A percentile compares a stretch with the other conserved stretches of the same genome.
These are phyloP conservation scores for Macrolepiota albuminosa DNA, from an alignment of 768 basidiomycete species.

Conservation along the genomic window DNA sequence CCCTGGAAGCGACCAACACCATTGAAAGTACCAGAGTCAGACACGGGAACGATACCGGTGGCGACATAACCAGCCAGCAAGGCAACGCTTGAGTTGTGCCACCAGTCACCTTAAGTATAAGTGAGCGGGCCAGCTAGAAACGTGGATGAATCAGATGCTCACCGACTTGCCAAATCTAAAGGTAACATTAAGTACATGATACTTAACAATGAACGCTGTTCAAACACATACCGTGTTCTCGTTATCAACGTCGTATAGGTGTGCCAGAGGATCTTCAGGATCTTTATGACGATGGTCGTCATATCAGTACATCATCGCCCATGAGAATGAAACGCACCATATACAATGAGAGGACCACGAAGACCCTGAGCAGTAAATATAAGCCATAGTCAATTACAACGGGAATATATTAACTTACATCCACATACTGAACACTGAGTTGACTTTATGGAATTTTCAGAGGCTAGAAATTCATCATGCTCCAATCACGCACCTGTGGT, in stretches of 20 bases:
- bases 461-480: background rate
- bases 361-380: slow-evolving; percentile 10
- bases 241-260: slow-evolving; percentile 18
- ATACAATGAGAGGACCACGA: slow-evolving; percentile 23
- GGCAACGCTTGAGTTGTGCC: slow-evolving; percentile 18
- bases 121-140: background rate
- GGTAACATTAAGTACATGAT: background rate
- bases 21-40: too few species aligned
- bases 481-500: slow-evolving; percentile 16
- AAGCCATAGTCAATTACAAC: background rate
- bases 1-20: too few species aligned
- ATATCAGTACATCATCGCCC: too few species aligned
- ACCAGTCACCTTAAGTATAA: slow-evolving; percentile 35
- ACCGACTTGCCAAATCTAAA: slow-evolving; percentile 21
- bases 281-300: background rate
- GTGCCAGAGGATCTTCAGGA: slow-evolving; percentile 9
- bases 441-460: slow-evolving; percentile 3
- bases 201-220: too few species aligned
- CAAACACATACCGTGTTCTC: slow-evolving; percentile 9
- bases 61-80: slow-evolving; percentile 25
- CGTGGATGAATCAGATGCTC: background rate
- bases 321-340: slow-evolving; percentile 12
- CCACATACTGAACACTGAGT: slow-evolving; percentile 18
- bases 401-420: slow-evolving; percentile 6
- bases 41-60: background rate